Evolutionary conservation across 2,329 filamentous ascomycete genomes (phyloP).

Genomic region (Alternaria sp.): DNA sequence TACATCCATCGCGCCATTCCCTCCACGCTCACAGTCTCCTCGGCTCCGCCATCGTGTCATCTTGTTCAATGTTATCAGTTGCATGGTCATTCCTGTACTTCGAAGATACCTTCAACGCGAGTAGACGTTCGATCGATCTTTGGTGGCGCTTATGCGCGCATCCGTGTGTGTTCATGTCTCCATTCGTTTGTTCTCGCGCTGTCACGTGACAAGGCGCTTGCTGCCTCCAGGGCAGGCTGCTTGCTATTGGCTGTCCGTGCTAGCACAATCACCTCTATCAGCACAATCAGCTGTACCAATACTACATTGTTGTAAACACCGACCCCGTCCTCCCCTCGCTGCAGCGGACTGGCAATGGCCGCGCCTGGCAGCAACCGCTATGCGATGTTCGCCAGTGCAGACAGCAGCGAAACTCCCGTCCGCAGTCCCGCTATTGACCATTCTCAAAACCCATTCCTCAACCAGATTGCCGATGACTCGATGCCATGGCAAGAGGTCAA

Average conservation of each 20-base stretch:
- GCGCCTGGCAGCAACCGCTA: conserved; percentile 30
- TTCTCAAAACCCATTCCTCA: conserved; percentile 26
- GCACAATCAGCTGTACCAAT: background rate
- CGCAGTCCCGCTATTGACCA: conserved; percentile 5
- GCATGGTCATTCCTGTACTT: background rate
- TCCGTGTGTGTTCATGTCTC: background rate
- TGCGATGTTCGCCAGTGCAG: conserved; percentile 26
- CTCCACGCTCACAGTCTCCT: background rate
- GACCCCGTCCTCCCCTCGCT: background rate
- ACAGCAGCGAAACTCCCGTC: conserved; percentile 10
- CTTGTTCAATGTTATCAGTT: background rate
- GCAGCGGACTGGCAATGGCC: conserved; percentile 19
- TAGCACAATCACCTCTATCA: background rate
- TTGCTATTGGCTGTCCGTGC: background rate
- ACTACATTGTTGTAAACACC: background rate
- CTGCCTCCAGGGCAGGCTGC: conserved; percentile 3
- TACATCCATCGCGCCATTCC: background rate
- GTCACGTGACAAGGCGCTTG: conserved; percentile 13
- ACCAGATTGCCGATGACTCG: conserved; percentile 31
- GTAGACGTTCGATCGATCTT: background rate
- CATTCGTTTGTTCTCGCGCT: background rate
- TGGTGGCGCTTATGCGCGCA: background rate
- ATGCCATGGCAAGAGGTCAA: conserved; percentile 38
- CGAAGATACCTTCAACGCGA: background rate
- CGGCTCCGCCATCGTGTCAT: background rate